A percentile compares a stretch with the other conserved stretches of the same genome.
phyloP scores from a whole-genome alignment of 371 early-diverging fungal species.

The Paramicrosporidium saccamoebae region DNA sequence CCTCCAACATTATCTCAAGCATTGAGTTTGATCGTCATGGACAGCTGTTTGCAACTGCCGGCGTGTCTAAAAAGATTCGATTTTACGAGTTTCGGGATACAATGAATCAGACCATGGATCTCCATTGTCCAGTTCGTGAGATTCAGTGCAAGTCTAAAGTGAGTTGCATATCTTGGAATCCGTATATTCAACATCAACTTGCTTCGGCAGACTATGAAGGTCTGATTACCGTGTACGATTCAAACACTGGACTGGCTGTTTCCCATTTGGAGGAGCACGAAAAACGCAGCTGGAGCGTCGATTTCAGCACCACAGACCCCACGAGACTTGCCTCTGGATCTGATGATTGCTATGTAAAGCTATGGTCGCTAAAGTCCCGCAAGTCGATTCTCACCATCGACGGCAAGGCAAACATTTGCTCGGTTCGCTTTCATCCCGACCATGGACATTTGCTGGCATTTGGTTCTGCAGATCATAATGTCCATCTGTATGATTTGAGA shows the following conservation, averaged over 20 bases:
- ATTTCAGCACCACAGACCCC: conserved; percentile 35
- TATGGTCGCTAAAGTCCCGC: conserved; percentile 37
- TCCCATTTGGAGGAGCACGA: conserved; percentile 43
- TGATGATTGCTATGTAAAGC: conserved; percentile 61
- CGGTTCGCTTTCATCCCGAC: conserved; percentile 54
- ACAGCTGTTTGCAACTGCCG: conserved; percentile 61
- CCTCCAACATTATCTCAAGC: conserved; percentile 46
- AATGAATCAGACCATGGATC: conserved; percentile 1
- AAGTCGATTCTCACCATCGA: conserved; percentile 33
- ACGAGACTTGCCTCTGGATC: conserved; percentile 42
- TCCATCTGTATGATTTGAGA: conserved; percentile 55
- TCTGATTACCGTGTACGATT: conserved; percentile 47
- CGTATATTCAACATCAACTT: conserved; percentile 36
- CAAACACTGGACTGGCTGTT: conserved; percentile 16
- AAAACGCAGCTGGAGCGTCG: conserved; percentile 60
- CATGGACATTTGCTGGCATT: conserved; percentile 30
- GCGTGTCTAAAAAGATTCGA: conserved; percentile 66
- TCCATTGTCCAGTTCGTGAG: conserved; percentile 8
- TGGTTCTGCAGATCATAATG: conserved; percentile 62
- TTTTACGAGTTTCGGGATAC: conserved; percentile 12
- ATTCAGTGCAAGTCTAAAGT: conserved; percentile 13
- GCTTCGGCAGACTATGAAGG: conserved; percentile 67
- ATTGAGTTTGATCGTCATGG: conserved; percentile 73
- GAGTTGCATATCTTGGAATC: conserved; percentile 64
- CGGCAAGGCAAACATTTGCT: conserved; percentile 54